A percentile compares a stretch with the other conserved stretches of the same genome.
phyloP scores from a whole-genome alignment of 2,329 filamentous ascomycete genomes.

The Coniochaeta sp. region DNA sequence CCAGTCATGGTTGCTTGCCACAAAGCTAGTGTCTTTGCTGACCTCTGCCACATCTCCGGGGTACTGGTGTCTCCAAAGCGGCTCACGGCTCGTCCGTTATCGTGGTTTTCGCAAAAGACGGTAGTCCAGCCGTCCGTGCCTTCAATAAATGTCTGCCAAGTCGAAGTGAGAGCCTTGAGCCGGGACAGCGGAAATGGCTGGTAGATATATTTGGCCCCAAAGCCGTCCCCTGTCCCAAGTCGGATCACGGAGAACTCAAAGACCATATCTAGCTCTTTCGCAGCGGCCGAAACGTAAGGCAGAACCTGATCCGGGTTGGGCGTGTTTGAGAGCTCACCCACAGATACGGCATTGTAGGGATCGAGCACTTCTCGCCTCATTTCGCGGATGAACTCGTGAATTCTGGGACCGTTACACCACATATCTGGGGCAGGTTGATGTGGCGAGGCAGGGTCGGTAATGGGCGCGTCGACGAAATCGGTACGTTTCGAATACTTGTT shows the following conservation, averaged over 20 bases:
- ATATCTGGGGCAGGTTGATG: slow-evolving; percentile 37
- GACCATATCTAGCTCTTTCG: slow-evolving; percentile 52
- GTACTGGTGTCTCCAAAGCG: slow-evolving; percentile 41
- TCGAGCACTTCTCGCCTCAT: slow-evolving; percentile 45
- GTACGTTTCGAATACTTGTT: slow-evolving; percentile 59
- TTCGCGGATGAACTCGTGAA: slow-evolving; percentile 54
- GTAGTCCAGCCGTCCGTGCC: slow-evolving; percentile 50
- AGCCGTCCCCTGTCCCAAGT: slow-evolving; percentile 27
- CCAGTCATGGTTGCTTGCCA: slow-evolving; percentile 42
- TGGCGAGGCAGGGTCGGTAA: slow-evolving; percentile 28
- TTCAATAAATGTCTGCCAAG: slow-evolving; percentile 41
- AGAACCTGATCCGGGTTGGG: slow-evolving; percentile 43
- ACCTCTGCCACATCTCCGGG: slow-evolving; percentile 31
- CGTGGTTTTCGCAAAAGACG: slow-evolving; percentile 57
- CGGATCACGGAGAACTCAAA: slow-evolving; percentile 53
- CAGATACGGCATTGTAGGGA: slow-evolving; percentile 51
- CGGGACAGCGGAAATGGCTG: slow-evolving; percentile 22
- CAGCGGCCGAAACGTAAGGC: slow-evolving; percentile 43
- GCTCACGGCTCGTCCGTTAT: slow-evolving; percentile 49
- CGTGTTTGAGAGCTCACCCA: slow-evolving; percentile 54
- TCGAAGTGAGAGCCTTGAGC: slow-evolving; percentile 33
- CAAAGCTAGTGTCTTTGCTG: slow-evolving; percentile 45
- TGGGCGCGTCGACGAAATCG: slow-evolving; percentile 44
- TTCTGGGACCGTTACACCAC: slow-evolving; percentile 54
- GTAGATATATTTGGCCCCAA: slow-evolving; percentile 3